Percentiles rank a stretch among this genome's conserved stretches.
Conservation (phyloP, 257 asterid species). For the Paraleonurus japonicus region DNA sequence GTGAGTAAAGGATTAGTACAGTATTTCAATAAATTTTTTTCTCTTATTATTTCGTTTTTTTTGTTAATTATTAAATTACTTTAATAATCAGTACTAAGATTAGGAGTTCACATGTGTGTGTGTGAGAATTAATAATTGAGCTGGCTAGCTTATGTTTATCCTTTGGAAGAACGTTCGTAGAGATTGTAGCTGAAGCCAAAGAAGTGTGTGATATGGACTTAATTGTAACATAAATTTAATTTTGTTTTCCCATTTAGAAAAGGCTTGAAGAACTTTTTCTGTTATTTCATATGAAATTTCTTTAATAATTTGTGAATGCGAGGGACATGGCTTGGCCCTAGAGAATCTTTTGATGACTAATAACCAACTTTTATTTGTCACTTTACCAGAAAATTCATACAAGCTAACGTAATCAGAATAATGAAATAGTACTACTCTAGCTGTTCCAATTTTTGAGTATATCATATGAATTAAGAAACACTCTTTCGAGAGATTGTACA, state of each 20-base stretch:
- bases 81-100: background rate
- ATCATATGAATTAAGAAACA: background rate
- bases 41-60: too few species aligned
- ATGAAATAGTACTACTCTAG: slow-evolving; percentile 16
- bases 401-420: slow-evolving; percentile 7
- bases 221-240: background rate
- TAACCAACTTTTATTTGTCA: slow-evolving; percentile 21
- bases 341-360: slow-evolving; percentile 33
- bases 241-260: slow-evolving; percentile 20
- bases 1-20: background rate
- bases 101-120: background rate
- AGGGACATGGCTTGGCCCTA: slow-evolving; percentile 15
- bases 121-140: background rate
- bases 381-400: slow-evolving; percentile 16
- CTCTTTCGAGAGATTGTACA: background rate
- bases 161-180: background rate
- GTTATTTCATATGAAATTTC: slow-evolving; percentile 20
- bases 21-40: background rate
- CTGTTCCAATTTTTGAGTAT: background rate
- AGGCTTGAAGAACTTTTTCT: slow-evolving; percentile 21
- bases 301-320: slow-evolving; percentile 2
- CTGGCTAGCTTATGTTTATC: background rate
- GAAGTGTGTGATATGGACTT: slow-evolving; percentile 24
- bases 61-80: background rate
- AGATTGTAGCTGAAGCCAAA: slow-evolving; percentile 24